Evolutionary conservation across 768 basidiomycete species (phyloP), one percentile per base, ranked within the genome.

Genomic region (Phaeotremella skinneri): DNA sequence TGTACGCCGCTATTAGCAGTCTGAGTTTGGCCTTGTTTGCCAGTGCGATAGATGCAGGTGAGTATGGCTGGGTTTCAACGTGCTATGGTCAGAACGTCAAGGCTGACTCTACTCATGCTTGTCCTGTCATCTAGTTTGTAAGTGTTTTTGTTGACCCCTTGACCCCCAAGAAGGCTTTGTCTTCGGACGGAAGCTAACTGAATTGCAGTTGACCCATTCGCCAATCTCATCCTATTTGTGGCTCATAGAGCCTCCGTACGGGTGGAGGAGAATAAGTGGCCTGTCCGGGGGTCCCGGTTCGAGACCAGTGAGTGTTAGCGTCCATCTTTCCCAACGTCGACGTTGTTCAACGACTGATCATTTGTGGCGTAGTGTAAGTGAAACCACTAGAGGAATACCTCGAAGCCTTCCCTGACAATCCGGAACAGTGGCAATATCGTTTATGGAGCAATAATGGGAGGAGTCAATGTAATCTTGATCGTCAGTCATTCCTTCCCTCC

Each of bases 1-100:
- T 99, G 68, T 99, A 97, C 73, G 94, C 90, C 13, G 94, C 96
- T 13, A 82, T 90, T 52, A 88, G 89, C 1, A 87, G 90, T 1
- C 62, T 83, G 3, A 94, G 91, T 0, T 80, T 97, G 3, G 90
- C 91, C 3, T 80, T 97, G 50, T 83, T 97, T 59, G 91, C 91
- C 11, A 94, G 91, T 1, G 88, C 83, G 7, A 88, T 93, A 70
- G 94, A 98, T 73, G 85, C 92, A 14, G 72, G 69, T 64, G 57
- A 61, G 72, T 56, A 3, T n/a, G n/a, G n/a, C n/a, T 41, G 27
- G 13, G 25, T 23, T 20, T 56, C n/a, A 48, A 21, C 17, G 1
- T 47, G 26, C 9, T 39, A 9, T 39, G n/a, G n/a, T n/a, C n/a
- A n/a, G n/a, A n/a, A n/a, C n/a, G n/a, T n/a, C n/a, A n/a, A n/a